Percentiles rank a stretch among this genome's conserved stretches.
Evolutionary conservation across 2,329 filamentous ascomycete genomes (phyloP).

Genomic region (Alternaria sp.): DNA sequence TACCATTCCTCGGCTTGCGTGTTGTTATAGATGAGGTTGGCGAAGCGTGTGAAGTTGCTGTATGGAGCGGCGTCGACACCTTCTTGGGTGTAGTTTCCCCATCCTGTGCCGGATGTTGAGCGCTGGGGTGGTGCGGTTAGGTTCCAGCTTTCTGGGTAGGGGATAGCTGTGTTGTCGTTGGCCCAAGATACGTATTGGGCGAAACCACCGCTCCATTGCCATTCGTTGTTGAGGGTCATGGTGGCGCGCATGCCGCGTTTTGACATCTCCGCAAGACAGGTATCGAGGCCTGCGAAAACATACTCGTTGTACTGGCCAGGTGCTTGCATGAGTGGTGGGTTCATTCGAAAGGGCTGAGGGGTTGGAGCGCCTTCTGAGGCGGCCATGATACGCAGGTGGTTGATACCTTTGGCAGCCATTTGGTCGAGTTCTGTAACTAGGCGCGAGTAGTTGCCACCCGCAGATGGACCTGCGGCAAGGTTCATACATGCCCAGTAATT

Average conservation of each 20-base stretch:
- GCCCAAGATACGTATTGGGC: constrained; percentile 53
- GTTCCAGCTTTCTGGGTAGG: constrained; percentile 53
- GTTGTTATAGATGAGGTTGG: constrained; percentile 51
- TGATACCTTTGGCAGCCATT: constrained; percentile 52
- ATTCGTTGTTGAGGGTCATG: constrained; percentile 53
- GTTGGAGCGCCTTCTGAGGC: constrained; percentile 52
- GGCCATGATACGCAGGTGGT: constrained; percentile 54
- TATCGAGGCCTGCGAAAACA: constrained; percentile 50
- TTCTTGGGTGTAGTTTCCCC: constrained; percentile 52
- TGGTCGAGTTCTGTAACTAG: constrained; percentile 53
- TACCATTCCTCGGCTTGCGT: constrained; percentile 48
- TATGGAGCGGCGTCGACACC: constrained; percentile 48
- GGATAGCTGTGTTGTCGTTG: constrained; percentile 46
- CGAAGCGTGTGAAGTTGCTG: constrained; percentile 38
- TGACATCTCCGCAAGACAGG: constrained; percentile 53
- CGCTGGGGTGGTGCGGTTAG: constrained; percentile 50
- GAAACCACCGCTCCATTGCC: constrained; percentile 54
- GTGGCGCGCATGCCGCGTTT: constrained; percentile 54
- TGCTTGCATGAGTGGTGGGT: constrained; percentile 47
- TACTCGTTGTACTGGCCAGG: constrained; percentile 53
- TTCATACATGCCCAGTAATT: constrained; percentile 57
- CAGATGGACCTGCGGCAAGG: constrained; percentile 46
- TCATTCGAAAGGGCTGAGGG: constrained; percentile 53
- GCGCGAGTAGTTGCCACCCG: constrained; percentile 51
- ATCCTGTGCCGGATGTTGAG: constrained; percentile 46